Evolutionary conservation across 495 filamentous ascomycete species (phyloP).

Genomic region (Xylaria grammica): DNA sequence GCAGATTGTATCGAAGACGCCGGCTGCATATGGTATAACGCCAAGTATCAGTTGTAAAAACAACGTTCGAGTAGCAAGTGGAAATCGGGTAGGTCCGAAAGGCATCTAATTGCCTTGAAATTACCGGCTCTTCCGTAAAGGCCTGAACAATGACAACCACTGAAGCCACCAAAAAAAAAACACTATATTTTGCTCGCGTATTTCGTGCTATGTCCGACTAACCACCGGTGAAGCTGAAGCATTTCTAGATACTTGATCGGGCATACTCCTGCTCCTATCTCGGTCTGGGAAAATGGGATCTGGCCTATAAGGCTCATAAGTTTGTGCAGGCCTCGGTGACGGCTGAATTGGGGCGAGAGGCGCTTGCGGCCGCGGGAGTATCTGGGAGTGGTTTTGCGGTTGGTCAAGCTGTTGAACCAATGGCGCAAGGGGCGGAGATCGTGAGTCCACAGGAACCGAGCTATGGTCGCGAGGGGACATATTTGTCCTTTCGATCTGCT

Average conservation of each 20-base stretch:
- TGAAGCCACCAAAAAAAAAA: conserved; percentile 19
- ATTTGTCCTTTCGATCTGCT: conserved; percentile 38
- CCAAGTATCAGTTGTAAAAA: conserved; percentile 25
- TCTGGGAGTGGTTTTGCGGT: conserved; percentile 27
- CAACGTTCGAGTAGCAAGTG: conserved; percentile 15
- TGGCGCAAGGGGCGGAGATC: conserved; percentile 33
- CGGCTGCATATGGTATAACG: conserved; percentile 29
- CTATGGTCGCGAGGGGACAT: conserved; percentile 36
- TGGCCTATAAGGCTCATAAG: conserved; percentile 33
- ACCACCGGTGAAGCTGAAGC: conserved; percentile 37
- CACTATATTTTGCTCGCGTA: not conserved
- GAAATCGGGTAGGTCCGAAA: conserved; percentile 19
- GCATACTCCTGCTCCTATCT: conserved; percentile 36
- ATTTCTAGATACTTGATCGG: conserved; percentile 31
- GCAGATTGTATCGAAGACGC: conserved; percentile 25
- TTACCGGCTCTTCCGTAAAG: conserved; percentile 21
- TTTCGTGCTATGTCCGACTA: conserved; percentile 30
- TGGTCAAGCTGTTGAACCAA: conserved; percentile 33
- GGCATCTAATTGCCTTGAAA: conserved; percentile 16
- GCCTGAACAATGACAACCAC: conserved; percentile 7
- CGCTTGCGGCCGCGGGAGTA: conserved; percentile 35
- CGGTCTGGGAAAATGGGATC: conserved; percentile 40
- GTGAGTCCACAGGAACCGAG: conserved; percentile 28
- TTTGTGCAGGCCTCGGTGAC: conserved; percentile 31
- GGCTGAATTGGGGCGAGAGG: conserved; percentile 32